These are phyloP conservation scores for Penicillium olsonii DNA, from an alignment of 2,329 filamentous ascomycete genomes.

Conservation along the genomic window DNA sequence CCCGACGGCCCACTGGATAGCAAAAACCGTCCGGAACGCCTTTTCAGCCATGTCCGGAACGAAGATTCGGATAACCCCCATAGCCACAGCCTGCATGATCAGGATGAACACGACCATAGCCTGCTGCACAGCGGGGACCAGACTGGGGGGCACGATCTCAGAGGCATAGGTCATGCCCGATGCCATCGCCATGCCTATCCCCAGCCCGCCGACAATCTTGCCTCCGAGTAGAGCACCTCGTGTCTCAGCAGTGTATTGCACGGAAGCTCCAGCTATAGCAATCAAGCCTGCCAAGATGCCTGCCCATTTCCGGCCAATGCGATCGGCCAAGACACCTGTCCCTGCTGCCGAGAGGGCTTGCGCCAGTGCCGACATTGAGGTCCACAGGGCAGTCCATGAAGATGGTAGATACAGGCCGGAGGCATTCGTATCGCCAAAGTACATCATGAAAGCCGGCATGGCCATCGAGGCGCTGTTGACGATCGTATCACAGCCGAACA, in stretches of 20 bases:
- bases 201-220: constrained; percentile 20
- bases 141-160: constrained; percentile 12
- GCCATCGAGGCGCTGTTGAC: constrained; percentile 10
- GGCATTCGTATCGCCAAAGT: constrained; percentile 7
- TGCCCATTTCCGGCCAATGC: constrained; percentile 38
- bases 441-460: constrained; percentile 13
- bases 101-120: constrained; percentile 20
- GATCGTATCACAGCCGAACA: constrained; percentile 13
- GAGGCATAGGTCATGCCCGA: constrained; percentile 21
- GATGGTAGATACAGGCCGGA: constrained; percentile 18
- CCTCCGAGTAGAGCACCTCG: constrained; percentile 18
- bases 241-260: constrained; percentile 16
- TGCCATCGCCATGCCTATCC: constrained; percentile 20
- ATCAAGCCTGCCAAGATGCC: constrained; percentile 30
- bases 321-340: constrained; percentile 36
- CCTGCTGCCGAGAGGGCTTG: constrained; percentile 23
- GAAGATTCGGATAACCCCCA: constrained; percentile 21
- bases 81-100: constrained; percentile 17
- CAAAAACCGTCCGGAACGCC: constrained; percentile 20
- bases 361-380: constrained; percentile 22
- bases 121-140: constrained; percentile 15
- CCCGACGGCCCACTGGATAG: constrained; percentile 20
- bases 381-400: constrained; percentile 23
- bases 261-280: constrained; percentile 15
- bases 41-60: constrained; percentile 13